Base-by-base conservation (phyloP, 164 flowering plant genomes). In the Magnolia sinica region DNA sequence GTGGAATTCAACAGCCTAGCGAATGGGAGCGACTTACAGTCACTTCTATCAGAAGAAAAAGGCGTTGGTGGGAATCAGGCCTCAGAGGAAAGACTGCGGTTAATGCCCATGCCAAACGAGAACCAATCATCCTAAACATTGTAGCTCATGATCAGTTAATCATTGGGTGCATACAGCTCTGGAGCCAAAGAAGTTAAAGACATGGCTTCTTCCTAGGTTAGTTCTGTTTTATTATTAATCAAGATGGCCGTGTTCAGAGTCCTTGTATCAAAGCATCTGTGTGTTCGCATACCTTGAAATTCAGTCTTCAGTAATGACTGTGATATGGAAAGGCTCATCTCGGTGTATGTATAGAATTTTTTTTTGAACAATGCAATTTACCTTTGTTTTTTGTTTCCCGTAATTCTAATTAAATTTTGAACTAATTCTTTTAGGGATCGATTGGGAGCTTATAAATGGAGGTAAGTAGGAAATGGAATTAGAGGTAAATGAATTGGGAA, bases 1-100 rank as follows among this genome's bases (percentile, higher is more conserved):
- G 97, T 96, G 18, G 99, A 96, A 77, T 96, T 96, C 80, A 96
- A 96, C 80, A 96, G 99, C 86, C 83, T 94, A 83, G 99, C 99
- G 50, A 96, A 96, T 78, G 98, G 99, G 23, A 96, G 99, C 72
- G 99, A 96, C 81, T 81, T 96, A 78, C 91, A 94, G 73, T 89
- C 99, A 1, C 86, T 96, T 50, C 84, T 96, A 10, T 82, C 91
- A 2, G 93, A 91, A 76, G 97, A 96, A 81, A 81, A 82, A 69
- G 78, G 16, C 16, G 55, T 55, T 68, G 73, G 71, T 22, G 84
- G 82, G 8, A 73, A 73, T 73, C 66, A 73, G 74, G 66, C 4
- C n/a, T 55, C 67, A 7, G 72, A 67, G 27, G 77, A 75, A 16
- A 61, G 68, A n/a, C 75, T 61, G 9, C 67, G 51, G 13, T 29